phyloP scores from a whole-genome alignment of 371 early-diverging fungal genomes.

The Phascolomyces articulosus region DNA sequence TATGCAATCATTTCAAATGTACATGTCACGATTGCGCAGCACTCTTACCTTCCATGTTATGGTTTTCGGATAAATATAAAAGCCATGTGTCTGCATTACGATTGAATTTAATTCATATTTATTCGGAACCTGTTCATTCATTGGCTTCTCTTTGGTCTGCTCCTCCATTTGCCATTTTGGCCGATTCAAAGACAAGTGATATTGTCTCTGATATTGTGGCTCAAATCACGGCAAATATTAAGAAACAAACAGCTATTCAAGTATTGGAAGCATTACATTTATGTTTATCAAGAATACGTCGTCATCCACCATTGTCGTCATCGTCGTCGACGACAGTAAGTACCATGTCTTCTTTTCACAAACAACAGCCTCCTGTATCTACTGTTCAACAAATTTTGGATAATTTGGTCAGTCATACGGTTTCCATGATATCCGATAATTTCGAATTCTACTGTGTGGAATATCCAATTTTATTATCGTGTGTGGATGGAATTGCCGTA shows the following conservation, averaged over 20 bases:
- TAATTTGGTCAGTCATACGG: slow-evolving; percentile 39
- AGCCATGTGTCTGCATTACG: slow-evolving; percentile 28
- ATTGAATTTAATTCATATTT: slow-evolving; percentile 25
- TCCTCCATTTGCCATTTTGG: slow-evolving; percentile 37
- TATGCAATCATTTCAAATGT: slow-evolving; percentile 50
- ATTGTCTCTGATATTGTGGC: slow-evolving; percentile 3
- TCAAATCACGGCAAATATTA: slow-evolving; percentile 27
- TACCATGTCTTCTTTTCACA: too few species aligned
- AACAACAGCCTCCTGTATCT: too few species aligned
- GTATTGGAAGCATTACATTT: slow-evolving; percentile 45
- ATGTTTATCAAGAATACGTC: slow-evolving; percentile 40
- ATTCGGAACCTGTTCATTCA: slow-evolving; percentile 43
- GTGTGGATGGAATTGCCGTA: slow-evolving; percentile 49
- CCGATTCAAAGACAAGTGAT: slow-evolving; percentile 19
- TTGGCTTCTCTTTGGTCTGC: slow-evolving; percentile 41
- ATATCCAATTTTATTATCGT: slow-evolving; percentile 49
- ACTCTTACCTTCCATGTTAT: slow-evolving; percentile 47
- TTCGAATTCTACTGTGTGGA: slow-evolving; percentile 53
- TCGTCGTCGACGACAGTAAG: too few species aligned
- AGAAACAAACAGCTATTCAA: slow-evolving; percentile 49
- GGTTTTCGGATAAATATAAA: slow-evolving; percentile 38
- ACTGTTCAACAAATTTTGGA: slow-evolving; percentile 33
- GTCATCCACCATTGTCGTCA: slow-evolving; percentile 38
- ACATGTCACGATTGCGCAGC: slow-evolving; percentile 40
- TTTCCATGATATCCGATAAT: slow-evolving; percentile 33